A percentile compares a stretch with the other conserved stretches of the same genome.
phyloP scores from a whole-genome alignment of 495 filamentous ascomycete genomes.

The Penicillium paxilli region DNA sequence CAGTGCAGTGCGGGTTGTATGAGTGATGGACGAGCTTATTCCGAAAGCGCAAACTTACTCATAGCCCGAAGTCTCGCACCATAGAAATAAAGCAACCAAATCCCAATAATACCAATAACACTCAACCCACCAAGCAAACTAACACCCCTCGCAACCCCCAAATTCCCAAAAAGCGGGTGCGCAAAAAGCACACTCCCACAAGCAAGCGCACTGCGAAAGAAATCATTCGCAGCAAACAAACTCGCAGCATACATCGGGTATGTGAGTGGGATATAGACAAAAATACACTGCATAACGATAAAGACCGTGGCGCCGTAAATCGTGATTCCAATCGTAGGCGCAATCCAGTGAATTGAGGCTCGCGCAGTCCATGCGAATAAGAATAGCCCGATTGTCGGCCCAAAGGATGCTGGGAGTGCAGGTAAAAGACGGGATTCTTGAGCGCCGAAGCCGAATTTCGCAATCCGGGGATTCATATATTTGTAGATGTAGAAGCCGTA shows the following conservation, averaged over 20 bases:
- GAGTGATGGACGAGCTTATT: neutral
- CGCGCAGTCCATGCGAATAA: constrained; percentile 62
- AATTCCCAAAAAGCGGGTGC: constrained; percentile 54
- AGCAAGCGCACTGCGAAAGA: constrained; percentile 55
- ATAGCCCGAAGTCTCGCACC: constrained; percentile 25
- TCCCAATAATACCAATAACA: constrained; percentile 55
- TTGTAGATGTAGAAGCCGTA: constrained; percentile 56
- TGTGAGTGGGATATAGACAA: constrained; percentile 60
- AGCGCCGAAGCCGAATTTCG: constrained; percentile 40
- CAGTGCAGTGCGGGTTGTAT: no score
- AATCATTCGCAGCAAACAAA: constrained; percentile 64
- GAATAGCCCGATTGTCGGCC: constrained; percentile 59
- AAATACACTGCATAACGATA: constrained; percentile 62
- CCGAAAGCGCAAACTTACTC: constrained; percentile 32
- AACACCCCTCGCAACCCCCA: constrained; percentile 56
- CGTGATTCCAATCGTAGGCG: constrained; percentile 55
- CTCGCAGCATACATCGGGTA: constrained; percentile 64
- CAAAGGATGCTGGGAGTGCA: constrained; percentile 53
- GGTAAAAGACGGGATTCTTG: constrained; percentile 57
- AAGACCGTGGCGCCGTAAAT: constrained; percentile 53
- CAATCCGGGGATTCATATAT: constrained; percentile 53
- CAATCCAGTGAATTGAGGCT: constrained; percentile 62
- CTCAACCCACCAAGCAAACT: constrained; percentile 58
- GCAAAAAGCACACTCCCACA: constrained; percentile 59
- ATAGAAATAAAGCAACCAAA: constrained; percentile 37